phyloP scores from a whole-genome alignment of 768 basidiomycete genomes.

The Neoboletus magnificus region DNA sequence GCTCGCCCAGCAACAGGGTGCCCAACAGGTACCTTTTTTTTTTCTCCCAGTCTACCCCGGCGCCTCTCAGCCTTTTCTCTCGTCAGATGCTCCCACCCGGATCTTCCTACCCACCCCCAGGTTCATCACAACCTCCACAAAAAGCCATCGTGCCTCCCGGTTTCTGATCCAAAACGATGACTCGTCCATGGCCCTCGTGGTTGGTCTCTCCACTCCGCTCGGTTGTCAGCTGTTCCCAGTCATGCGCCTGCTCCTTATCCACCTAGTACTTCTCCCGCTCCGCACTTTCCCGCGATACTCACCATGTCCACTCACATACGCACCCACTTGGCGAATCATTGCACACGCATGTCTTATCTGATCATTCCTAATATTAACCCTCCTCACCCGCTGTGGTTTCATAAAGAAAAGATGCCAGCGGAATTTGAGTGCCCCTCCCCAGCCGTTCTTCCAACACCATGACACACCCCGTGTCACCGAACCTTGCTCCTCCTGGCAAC shows the following conservation, averaged over 20 bases:
- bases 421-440: slow-evolving; percentile 25
- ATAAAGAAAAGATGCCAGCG: slow-evolving; percentile 15
- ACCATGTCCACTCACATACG: slow-evolving; percentile 4
- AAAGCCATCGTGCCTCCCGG: slow-evolving; percentile 80
- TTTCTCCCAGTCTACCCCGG: background rate
- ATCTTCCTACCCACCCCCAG: slow-evolving; percentile 55
- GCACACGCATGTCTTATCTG: slow-evolving; percentile 25
- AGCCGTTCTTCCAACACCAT: slow-evolving; percentile 16
- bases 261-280: slow-evolving; percentile 14
- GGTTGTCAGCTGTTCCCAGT: slow-evolving; percentile 3
- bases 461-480: slow-evolving; percentile 12
- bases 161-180: slow-evolving; percentile 47
- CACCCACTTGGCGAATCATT: slow-evolving; percentile 10
- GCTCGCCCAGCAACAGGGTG: slow-evolving; percentile 89
- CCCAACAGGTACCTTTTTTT: slow-evolving; percentile 67
- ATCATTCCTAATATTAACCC: slow-evolving; percentile 29
- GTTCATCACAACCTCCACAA: slow-evolving; percentile 32
- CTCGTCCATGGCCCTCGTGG: background rate
- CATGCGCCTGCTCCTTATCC: slow-evolving; percentile 12
- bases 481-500: slow-evolving; percentile 30
- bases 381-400: slow-evolving; percentile 19
- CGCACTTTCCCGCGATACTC: slow-evolving; percentile 12
- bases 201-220: background rate
- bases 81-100: slow-evolving; percentile 68
- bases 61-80: slow-evolving; percentile 14